These are phyloP conservation scores for Pestalotiopsis sp. DNA, from an alignment of 2,329 filamentous ascomycete genomes.

Conservation along the genomic window DNA sequence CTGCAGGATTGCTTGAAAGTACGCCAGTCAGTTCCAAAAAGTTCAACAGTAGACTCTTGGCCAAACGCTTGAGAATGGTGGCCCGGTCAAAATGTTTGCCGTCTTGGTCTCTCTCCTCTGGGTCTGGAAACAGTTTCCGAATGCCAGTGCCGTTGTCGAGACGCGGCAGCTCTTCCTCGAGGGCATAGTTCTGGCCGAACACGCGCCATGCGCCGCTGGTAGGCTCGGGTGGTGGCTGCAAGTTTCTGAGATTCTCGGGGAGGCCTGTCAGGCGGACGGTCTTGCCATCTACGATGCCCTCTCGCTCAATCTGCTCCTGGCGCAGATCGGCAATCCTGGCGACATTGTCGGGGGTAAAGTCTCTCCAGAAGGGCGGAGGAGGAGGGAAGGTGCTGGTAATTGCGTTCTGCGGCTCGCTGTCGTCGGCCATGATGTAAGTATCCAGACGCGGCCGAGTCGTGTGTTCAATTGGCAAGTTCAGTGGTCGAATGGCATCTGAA, in stretches of 20 bases:
- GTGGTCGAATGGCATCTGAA: too few relatives aligned
- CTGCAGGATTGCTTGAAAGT: conserved; percentile 66
- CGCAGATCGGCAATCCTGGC: conserved; percentile 53
- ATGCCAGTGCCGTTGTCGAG: conserved; percentile 66
- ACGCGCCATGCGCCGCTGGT: conserved; percentile 70
- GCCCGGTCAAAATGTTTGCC: conserved; percentile 64
- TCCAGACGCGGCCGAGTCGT: background rate
- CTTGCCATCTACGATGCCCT: conserved; percentile 27
- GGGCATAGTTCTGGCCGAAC: conserved; percentile 72
- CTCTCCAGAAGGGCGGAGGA: conserved; percentile 87
- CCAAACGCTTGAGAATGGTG: conserved; percentile 73
- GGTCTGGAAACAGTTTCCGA: conserved; percentile 56
- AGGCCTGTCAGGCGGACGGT: conserved; percentile 48
- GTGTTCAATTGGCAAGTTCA: background rate
- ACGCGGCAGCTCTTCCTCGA: conserved; percentile 64
- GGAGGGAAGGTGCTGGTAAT: conserved; percentile 75
- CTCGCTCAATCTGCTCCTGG: conserved; percentile 33
- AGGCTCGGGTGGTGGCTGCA: conserved; percentile 82
- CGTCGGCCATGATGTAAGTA: conserved; percentile 29
- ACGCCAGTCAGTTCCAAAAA: conserved; percentile 83
- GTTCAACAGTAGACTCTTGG: conserved; percentile 84
- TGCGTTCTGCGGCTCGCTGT: conserved; percentile 30
- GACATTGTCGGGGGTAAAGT: conserved; percentile 80
- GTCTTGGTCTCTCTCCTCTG: conserved; percentile 53
- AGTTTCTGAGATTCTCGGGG: conserved; percentile 71